phyloP scores from a whole-genome alignment of 2,329 filamentous ascomycete genomes.

The Macrophomina phaseolina region DNA sequence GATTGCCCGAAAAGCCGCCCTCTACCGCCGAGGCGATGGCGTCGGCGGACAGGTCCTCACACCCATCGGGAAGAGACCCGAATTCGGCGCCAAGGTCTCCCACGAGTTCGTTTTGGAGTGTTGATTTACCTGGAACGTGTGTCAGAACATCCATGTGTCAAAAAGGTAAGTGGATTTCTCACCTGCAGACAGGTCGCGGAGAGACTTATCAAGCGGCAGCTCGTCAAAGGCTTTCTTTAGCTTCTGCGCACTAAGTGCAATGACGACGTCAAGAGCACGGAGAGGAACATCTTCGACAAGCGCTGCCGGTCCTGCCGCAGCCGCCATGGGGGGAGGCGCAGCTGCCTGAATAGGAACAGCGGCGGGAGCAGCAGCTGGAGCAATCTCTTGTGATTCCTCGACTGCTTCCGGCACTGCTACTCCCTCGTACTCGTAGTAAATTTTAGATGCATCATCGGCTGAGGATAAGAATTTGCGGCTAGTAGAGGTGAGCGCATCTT shows the following conservation, averaged over 20 bases:
- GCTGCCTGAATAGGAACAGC: no score
- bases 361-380: background rate
- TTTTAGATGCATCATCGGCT: background rate
- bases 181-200: conserved; percentile 25
- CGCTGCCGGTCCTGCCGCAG: background rate
- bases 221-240: conserved; percentile 24
- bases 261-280: conserved; percentile 2
- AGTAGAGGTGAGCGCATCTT: background rate
- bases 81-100: conserved; percentile 21
- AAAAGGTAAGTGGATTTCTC: background rate
- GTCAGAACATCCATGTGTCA: background rate
- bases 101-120: conserved; percentile 27
- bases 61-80: conserved; percentile 6
- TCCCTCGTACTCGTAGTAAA: conserved; percentile 6
- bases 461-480: background rate
- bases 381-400: background rate
- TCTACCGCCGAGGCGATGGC: conserved; percentile 3
- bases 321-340: no score
- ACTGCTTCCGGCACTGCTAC: background rate
- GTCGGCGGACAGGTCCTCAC: background rate
- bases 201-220: conserved; percentile 17
- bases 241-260: background rate
- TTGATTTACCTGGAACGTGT: conserved; percentile 21
- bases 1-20: background rate
- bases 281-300: conserved; percentile 4